Evolutionary conservation across 2,329 filamentous ascomycete species (phyloP), one percentile per base, ranked within the genome.

Genomic region (Didymella segeticola): DNA sequence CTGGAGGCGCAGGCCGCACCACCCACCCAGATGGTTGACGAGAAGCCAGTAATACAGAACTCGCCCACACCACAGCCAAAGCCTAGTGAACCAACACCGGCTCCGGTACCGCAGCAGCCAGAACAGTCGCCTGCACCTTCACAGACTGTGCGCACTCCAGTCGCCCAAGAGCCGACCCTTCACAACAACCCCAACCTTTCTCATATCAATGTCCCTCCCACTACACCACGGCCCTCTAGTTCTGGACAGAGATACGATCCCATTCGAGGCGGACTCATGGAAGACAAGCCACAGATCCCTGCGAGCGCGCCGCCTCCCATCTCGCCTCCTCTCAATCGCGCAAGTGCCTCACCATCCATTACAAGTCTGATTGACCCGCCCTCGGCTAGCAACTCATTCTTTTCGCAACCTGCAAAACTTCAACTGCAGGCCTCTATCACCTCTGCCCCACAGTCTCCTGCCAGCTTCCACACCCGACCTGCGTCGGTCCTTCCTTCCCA

Each of bases 341-440:
- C 90, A n/a, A 93, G 90, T 70, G 89, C 89, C 31, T 97, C 93
- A 4, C 93, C 93, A 1, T 93, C 93, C 2, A 96, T 97, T 63
- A 89, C 91, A 5, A 96, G 91, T 75, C 83, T 97, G 52, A 90
- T 97, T 43, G 91, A 96, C 63, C 89, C 88, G 27, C 83, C 83
- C 2, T 73, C 66, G 47, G 69, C 73, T 64, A 68, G 62, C 68
- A 74, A 74, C 57, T 64, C 72, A 26, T 69, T 71, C 68, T 70
- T 72, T 46, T 54, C 67, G 0, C 72, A 70, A 39, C 56, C 70
- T 29, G 60, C 59, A 22, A 70, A 70, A 53, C 60, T 72, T 33
- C 71, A 72, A 49, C 70, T 72, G 37, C 71, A 73, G 30, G 34
- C 60, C 19, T 75, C 72, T 6, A 65, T 76, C 25, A 76, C 74